Base-by-base conservation (phyloP, 306 rosid species). In the Sesbania bispinosa region DNA sequence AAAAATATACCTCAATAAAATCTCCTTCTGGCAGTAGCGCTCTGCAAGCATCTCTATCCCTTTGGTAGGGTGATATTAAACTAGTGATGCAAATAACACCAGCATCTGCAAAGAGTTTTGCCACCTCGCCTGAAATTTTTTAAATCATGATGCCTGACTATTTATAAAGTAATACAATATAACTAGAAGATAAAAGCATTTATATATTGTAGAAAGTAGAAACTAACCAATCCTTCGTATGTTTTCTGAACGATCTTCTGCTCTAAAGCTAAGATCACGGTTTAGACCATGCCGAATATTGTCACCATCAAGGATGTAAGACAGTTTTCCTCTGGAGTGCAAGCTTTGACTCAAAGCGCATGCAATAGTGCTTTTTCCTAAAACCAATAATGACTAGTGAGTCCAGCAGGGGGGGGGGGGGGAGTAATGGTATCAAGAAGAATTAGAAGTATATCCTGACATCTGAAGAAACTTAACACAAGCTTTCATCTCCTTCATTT, bases 21-120 rank as follows among this genome's bases (percentile, higher is more conserved):
- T 91, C 94, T 61, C 97, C 92, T 68, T 91, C 78, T 3, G 96
- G 87, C 67, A 91, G 78, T 13, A 94, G 75, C 20, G 86, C 89
- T 80, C 99, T 92, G 67, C 99, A 94, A 43, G 92, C 89, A 73
- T 86, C 96, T 86, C 99, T 85, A 62, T 94, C 96, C 78, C 78
- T 89, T 79, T 55, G 84, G 81, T 89, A 94, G 27, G 99, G 99
- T 64, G 99, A 91, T 81, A 94, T 94, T 77, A 94, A 85, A 72
- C 99, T 89, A 52, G 96, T 84, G 73, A 91, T 86, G 83, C 99
- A 91, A 82, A 94, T 91, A 73, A 88, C 48, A 65, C 99, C 97
- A 60, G 99, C 93, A 91, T 94, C 99, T 39, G 99, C 96, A 80
- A 94, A 88, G 39, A 94, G 92, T 86, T 88, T 94, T 73, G 99